Conservation (phyloP, 2,329 filamentous ascomycete species). For the Colletotrichum sp. region DNA sequence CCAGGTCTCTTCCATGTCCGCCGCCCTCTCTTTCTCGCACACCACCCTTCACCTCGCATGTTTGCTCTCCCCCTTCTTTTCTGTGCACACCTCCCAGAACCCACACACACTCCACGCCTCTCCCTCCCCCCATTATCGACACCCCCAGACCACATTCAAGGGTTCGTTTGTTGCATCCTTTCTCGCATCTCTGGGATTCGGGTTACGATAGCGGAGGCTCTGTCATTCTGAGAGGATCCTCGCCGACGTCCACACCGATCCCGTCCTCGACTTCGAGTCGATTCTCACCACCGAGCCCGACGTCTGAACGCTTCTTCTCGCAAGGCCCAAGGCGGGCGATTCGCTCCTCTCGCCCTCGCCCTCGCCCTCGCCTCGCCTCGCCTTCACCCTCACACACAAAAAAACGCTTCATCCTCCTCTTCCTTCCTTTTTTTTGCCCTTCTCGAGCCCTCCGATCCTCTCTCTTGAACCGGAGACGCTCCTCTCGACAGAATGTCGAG, state of each 20-base stretch:
- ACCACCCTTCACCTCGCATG: slow-evolving; percentile 24
- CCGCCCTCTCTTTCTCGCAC: slow-evolving; percentile 18
- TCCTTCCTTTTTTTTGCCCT: neutral
- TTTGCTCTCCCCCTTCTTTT: slow-evolving; percentile 27
- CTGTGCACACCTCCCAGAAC: slow-evolving; percentile 30
- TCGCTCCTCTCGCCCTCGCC: neutral
- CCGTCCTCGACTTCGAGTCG: neutral
- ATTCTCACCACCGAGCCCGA: neutral
- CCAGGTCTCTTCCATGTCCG: slow-evolving; percentile 22
- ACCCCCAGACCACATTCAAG: slow-evolving; percentile 34
- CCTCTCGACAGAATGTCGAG: slow-evolving; percentile 46
- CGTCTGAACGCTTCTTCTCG: neutral
- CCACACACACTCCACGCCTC: slow-evolving; percentile 42
- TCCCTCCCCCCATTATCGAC: slow-evolving; percentile 45
- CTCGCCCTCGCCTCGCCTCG: neutral
- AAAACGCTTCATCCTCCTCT: neutral
- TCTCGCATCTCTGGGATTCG: slow-evolving; percentile 18
- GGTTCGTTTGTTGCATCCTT: slow-evolving; percentile 24
- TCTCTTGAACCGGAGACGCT: neutral
- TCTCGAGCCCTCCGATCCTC: neutral
- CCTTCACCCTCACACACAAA: neutral
- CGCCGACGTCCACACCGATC: slow-evolving; percentile 2
- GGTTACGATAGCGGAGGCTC: slow-evolving; percentile 20
- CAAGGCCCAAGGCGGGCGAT: neutral
- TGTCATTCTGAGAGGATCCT: neutral